A percentile compares a stretch with the other conserved stretches of the same genome.
Evolutionary conservation across 108 stramenopile genomes (phyloP).

Genomic region (Cylindrotheca closterium): DNA sequence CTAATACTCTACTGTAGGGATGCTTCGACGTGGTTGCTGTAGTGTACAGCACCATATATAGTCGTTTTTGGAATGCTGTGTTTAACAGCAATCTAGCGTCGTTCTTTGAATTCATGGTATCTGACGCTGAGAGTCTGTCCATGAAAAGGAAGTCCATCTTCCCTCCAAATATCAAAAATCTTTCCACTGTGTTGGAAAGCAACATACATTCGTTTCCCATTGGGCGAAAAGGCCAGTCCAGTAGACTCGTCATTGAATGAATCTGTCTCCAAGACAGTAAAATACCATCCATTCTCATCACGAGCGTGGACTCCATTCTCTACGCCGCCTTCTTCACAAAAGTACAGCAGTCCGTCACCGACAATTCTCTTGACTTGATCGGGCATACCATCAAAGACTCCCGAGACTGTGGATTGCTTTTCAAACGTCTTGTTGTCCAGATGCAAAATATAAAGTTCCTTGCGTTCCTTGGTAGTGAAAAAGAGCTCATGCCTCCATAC

Average conservation of each 20-base stretch:
- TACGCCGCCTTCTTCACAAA: constrained; percentile 43
- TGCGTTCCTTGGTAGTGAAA: constrained; percentile 35
- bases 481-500: constrained; percentile 22
- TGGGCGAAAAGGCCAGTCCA: constrained; percentile 70
- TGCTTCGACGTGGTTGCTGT: too few species aligned
- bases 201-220: constrained; percentile 50
- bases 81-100: too few species aligned
- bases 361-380: constrained; percentile 30
- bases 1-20: too few species aligned
- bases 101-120: too few species aligned
- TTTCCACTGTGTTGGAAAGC: constrained; percentile 40
- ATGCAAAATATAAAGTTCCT: constrained; percentile 32
- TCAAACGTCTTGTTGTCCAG: constrained; percentile 31
- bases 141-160: constrained; percentile 42
- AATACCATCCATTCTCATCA: constrained; percentile 32
- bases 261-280: constrained; percentile 38
- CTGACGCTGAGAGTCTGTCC: constrained; percentile 31
- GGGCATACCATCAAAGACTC: constrained; percentile 33
- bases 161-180: constrained; percentile 35
- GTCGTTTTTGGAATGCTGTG: too few species aligned
- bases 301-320: too few species aligned
- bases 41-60: too few species aligned
- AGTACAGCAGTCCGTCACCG: too few species aligned
- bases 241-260: constrained; percentile 48
- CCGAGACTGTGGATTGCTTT: constrained; percentile 14